phyloP scores from a whole-genome alignment of 2,329 filamentous ascomycete species.

The Rachicladosporium sp. region DNA sequence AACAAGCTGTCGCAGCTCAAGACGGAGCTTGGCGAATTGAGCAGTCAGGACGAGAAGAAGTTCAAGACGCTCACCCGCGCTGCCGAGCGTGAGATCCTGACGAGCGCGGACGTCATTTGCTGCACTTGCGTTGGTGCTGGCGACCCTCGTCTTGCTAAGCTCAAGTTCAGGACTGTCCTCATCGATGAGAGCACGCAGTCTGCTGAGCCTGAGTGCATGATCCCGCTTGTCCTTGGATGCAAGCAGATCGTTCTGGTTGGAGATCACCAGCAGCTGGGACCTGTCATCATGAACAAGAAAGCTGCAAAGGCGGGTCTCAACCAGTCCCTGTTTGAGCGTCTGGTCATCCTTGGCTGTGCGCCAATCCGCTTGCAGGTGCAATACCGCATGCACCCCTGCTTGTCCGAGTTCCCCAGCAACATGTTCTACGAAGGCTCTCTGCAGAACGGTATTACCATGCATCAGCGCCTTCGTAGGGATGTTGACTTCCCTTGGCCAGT shows the following conservation, averaged over 20 bases:
- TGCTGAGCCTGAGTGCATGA: slow-evolving; percentile 97
- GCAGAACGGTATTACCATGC: slow-evolving; percentile 88
- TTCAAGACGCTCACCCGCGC: slow-evolving; percentile 90
- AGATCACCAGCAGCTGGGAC: slow-evolving; percentile 94
- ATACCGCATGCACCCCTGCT: slow-evolving; percentile 96
- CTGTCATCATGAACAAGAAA: slow-evolving; percentile 99
- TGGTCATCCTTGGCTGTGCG: slow-evolving; percentile 79
- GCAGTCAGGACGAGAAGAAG: slow-evolving; percentile 94
- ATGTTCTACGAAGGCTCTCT: slow-evolving; percentile 99
- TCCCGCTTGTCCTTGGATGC: slow-evolving; percentile 88
- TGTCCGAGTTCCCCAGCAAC: slow-evolving; percentile 95
- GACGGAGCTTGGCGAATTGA: slow-evolving; percentile 78
- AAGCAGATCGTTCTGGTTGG: slow-evolving; percentile 98
- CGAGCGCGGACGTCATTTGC: slow-evolving; percentile 93
- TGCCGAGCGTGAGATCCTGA: slow-evolving; percentile 88
- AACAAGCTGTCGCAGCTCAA: slow-evolving; percentile 89
- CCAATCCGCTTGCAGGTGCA: slow-evolving; percentile 93
- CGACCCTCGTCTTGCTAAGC: slow-evolving; percentile 86
- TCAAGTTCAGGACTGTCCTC: slow-evolving; percentile 95
- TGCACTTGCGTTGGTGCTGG: slow-evolving; percentile 97
- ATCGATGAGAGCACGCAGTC: slow-evolving; percentile 98
- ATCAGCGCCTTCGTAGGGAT: slow-evolving; percentile 76
- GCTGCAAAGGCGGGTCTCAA: slow-evolving; percentile 94
- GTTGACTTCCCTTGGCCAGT: slow-evolving; percentile 98
- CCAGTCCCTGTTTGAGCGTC: slow-evolving; percentile 93